phyloP scores from a whole-genome alignment of 441 rosid species.

The Geranium incanum region DNA sequence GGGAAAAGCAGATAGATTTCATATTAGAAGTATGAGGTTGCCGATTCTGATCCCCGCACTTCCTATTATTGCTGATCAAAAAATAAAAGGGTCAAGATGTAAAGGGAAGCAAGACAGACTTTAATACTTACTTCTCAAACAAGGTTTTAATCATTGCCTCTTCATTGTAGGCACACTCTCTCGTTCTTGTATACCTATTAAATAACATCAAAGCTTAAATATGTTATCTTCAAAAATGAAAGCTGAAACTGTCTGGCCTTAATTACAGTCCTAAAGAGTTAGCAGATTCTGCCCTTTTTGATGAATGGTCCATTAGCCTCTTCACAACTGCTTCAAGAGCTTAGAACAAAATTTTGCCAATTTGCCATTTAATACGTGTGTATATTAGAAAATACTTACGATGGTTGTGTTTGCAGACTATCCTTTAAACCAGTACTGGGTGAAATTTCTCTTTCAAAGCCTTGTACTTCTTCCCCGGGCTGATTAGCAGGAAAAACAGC shows the following conservation, averaged over 20 bases:
- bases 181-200: conserved; percentile 62
- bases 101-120: conserved; percentile 11
- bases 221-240: conserved; percentile 18
- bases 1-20: no score
- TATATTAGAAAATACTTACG: conserved; percentile 41
- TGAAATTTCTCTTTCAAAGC: conserved; percentile 25
- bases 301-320: conserved; percentile 8
- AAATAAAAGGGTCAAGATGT: conserved; percentile 2
- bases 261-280: conserved; percentile 8
- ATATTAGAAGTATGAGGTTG: no score
- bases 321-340: conserved; percentile 17
- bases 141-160: conserved; percentile 62
- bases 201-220: conserved; percentile 23
- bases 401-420: conserved; percentile 35
- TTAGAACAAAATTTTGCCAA: background rate
- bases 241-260: conserved; percentile 6
- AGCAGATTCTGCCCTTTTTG: conserved; percentile 1
- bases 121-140: conserved; percentile 66
- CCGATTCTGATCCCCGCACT: background rate
- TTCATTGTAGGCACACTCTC: conserved; percentile 58
- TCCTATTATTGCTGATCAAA: background rate
- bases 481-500: conserved; percentile 24
- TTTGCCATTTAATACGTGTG: background rate
- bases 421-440: conserved; percentile 30
- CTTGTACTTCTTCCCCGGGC: conserved; percentile 27